Evolutionary conservation across 1,139 yeast genomes (phyloP).

Genomic region (Saccharomyces hybrid): DNA sequence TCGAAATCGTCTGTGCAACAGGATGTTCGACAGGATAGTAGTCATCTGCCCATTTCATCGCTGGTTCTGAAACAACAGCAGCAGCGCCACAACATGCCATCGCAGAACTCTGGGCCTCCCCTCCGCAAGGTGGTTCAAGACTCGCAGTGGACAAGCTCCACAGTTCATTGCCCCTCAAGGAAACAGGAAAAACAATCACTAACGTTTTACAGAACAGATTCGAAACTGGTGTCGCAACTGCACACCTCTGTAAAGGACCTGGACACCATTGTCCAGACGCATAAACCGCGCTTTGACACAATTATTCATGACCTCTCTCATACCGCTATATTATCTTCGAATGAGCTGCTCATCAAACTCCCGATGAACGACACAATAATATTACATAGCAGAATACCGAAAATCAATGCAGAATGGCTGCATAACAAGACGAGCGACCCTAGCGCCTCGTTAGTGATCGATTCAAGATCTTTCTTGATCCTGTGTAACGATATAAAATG

Average conservation of each 20-base stretch:
- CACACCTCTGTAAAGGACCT: not conserved
- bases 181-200: not conserved
- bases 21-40: not conserved
- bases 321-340: not conserved
- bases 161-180: not conserved
- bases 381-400: slow-evolving; percentile 2
- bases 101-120: not conserved
- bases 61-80: not conserved
- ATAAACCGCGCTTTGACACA: not conserved
- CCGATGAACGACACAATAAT: not conserved
- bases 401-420: not conserved
- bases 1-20: not conserved
- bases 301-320: not conserved
- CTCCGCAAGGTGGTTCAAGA: not conserved
- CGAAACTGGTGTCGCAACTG: not conserved
- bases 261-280: not conserved
- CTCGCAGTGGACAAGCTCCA: not conserved
- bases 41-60: not conserved
- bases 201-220: not conserved
- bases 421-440: not conserved
- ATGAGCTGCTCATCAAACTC: not conserved
- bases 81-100: not conserved
- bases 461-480: not conserved
- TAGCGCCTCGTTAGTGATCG: not conserved
- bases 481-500: slow-evolving; percentile 4